Conservation (phyloP, 139 green algal species). For the Auxenochlorella pyrenoidosa region DNA sequence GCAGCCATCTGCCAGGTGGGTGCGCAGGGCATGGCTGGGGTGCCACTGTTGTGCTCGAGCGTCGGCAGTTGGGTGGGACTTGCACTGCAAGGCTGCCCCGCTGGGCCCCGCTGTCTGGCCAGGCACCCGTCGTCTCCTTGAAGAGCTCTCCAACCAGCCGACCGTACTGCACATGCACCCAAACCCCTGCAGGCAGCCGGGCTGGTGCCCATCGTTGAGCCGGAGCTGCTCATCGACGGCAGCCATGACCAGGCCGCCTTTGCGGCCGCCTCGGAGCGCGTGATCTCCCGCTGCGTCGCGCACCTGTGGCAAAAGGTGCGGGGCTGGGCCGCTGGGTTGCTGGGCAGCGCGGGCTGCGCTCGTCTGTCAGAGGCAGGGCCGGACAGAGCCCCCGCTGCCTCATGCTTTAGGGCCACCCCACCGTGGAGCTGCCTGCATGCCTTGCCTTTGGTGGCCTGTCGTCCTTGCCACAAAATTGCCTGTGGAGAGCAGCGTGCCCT, state of each 20-base stretch:
- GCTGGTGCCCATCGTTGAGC: conserved; percentile 97
- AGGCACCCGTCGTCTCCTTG: no score
- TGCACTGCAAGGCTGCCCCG: background rate
- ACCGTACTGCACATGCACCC: conserved; percentile 35
- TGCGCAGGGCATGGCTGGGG: no score
- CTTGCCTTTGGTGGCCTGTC: background rate
- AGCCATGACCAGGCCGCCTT: conserved; percentile 70
- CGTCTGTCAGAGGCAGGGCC: background rate
- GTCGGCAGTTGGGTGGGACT: no score
- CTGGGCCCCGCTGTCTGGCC: background rate
- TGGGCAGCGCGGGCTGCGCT: no score
- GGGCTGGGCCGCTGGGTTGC: background rate
- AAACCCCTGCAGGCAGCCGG: conserved; percentile 60
- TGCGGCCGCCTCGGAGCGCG: conserved; percentile 43
- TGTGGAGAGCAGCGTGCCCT: no score
- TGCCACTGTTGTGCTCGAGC: no score
- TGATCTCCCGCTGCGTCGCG: conserved; percentile 63
- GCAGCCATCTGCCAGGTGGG: conserved; percentile 86
- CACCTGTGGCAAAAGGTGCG: conserved; percentile 57
- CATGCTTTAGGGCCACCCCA: background rate
- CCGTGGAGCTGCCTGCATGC: background rate
- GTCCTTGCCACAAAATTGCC: background rate
- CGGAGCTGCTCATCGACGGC: conserved; percentile 95
- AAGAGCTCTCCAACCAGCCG: background rate
- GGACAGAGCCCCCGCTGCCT: no score